Evolutionary conservation across 2,329 filamentous ascomycete genomes (phyloP).

Genomic region (Pochonia chlamydosporia): DNA sequence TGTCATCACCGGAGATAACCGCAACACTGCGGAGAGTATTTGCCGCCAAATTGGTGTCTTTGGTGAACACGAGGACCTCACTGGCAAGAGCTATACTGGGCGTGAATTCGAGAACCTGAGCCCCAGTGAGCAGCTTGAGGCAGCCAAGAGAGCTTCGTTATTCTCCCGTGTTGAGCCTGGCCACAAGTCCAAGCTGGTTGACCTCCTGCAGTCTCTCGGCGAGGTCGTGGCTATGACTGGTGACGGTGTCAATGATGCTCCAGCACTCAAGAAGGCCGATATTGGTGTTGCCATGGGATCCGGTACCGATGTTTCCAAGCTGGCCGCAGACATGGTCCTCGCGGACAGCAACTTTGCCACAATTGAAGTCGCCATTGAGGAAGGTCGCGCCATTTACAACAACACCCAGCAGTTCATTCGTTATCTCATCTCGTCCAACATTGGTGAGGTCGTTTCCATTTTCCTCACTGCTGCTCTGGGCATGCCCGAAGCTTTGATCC

Average conservation of each 20-base stretch:
- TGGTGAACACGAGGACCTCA: slow-evolving; percentile 70
- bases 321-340: slow-evolving; percentile 97
- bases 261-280: slow-evolving; percentile 95
- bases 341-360: slow-evolving; percentile 99
- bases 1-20: slow-evolving; percentile 97
- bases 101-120: slow-evolving; percentile 87
- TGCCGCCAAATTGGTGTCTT: slow-evolving; percentile 97
- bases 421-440: slow-evolving; percentile 98
- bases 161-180: slow-evolving; percentile 94
- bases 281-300: slow-evolving; percentile 99
- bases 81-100: slow-evolving; percentile 90
- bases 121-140: slow-evolving; percentile 72
- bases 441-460: slow-evolving; percentile 97
- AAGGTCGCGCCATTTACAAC: slow-evolving; percentile 97
- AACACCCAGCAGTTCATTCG: slow-evolving; percentile 99
- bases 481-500: slow-evolving; percentile 95
- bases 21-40: slow-evolving; percentile 94
- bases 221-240: slow-evolving; percentile 99
- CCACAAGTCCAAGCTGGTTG: slow-evolving; percentile 97
- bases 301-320: slow-evolving; percentile 92
- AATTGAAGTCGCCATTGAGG: slow-evolving; percentile 91
- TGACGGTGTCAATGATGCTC: slow-evolving; percentile 97
- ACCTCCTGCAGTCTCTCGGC: slow-evolving; percentile 85
- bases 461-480: slow-evolving; percentile 94
- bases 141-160: slow-evolving; percentile 77